Percentiles rank a stretch among this genome's conserved stretches.
These are phyloP conservation scores for Podospora conica DNA, from an alignment of 495 filamentous ascomycete genomes.

Conservation along the genomic window DNA sequence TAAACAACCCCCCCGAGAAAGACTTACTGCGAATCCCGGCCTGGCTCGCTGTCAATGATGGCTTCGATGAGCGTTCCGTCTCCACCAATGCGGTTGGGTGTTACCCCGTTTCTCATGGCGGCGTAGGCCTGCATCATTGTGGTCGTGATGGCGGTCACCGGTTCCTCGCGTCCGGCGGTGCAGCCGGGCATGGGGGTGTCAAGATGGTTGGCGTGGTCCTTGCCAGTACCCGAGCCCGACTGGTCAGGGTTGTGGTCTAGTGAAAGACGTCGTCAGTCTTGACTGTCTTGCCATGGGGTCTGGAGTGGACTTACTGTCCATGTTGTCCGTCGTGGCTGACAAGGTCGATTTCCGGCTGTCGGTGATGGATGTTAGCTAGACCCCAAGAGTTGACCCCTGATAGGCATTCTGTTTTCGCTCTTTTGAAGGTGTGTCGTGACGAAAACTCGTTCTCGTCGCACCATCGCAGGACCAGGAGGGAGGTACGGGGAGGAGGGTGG, in stretches of 20 bases:
- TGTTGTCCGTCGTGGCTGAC: neutral
- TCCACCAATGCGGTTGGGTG: neutral
- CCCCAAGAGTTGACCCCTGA: neutral
- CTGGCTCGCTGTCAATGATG: neutral
- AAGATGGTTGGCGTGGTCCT: neutral
- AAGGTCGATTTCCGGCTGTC: neutral
- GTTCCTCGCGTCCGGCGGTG: neutral
- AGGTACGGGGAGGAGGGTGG: too few species aligned
- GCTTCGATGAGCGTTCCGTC: neutral
- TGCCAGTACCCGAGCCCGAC: neutral
- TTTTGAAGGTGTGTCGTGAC: neutral
- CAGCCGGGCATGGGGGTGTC: neutral
- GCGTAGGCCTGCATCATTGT: neutral
- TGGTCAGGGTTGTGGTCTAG: neutral
- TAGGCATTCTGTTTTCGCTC: neutral
- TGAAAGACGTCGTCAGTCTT: neutral
- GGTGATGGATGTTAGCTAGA: neutral
- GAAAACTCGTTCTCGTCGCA: too few species aligned
- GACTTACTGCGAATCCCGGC: neutral
- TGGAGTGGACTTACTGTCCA: neutral
- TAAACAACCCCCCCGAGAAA: neutral
- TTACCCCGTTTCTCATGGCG: neutral
- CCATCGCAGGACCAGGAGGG: too few species aligned
- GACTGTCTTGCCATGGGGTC: neutral
- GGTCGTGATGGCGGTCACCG: neutral